Conservation (phyloP, 805 yeast genomes). For the Priceomyces haplophilus region DNA sequence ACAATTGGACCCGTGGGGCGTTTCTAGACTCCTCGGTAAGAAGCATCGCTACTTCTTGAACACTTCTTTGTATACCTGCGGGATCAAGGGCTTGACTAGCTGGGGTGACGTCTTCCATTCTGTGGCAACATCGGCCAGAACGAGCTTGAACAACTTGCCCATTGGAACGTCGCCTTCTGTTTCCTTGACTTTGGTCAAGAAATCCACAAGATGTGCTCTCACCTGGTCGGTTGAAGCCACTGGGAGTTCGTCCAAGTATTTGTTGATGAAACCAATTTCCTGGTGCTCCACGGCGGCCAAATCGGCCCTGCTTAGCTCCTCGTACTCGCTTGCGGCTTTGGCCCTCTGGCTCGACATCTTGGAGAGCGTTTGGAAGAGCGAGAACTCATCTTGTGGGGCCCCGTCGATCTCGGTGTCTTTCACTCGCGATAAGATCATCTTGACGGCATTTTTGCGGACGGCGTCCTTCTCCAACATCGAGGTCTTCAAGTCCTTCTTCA, state of each 20-base stretch:
- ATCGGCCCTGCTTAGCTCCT: constrained; percentile 46
- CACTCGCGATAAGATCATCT: constrained; percentile 19
- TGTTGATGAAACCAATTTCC: constrained; percentile 43
- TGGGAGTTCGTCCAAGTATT: constrained; percentile 40
- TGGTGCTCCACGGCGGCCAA: constrained; percentile 50
- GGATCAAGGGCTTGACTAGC: constrained; percentile 16
- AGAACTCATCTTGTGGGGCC: constrained; percentile 19
- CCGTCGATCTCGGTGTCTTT: constrained; percentile 25
- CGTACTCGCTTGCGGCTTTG: constrained; percentile 49
- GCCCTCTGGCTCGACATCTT: constrained; percentile 48
- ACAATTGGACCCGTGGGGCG: no score
- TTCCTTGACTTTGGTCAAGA: constrained; percentile 19
- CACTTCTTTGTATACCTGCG: constrained; percentile 14
- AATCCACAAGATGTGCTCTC: constrained; percentile 24
- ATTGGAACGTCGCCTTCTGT: constrained; percentile 6
- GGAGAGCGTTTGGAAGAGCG: constrained; percentile 14
- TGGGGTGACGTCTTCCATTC: constrained; percentile 19
- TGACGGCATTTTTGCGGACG: constrained; percentile 20
- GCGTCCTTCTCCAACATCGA: constrained; percentile 23
- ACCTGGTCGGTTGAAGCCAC: constrained; percentile 47
- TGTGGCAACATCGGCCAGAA: constrained; percentile 15
- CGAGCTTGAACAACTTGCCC: constrained; percentile 7
- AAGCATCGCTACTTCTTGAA: background rate
- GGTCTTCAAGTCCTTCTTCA: constrained; percentile 20
- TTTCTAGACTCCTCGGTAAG: no score